Conservation (phyloP, 345 rosid species). For the Cardamine chenopodiifolia region DNA sequence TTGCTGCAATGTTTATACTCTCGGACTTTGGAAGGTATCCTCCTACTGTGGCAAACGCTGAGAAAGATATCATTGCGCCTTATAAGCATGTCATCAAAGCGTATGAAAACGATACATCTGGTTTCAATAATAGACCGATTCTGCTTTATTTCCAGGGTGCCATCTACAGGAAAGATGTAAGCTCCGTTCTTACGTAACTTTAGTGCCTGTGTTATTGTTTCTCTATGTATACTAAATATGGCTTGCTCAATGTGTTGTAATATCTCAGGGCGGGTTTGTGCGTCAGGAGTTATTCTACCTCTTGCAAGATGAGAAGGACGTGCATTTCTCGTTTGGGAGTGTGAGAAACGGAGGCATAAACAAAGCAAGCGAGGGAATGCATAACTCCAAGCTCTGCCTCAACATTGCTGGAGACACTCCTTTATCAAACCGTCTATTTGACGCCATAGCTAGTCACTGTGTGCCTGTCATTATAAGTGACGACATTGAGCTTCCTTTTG, state of each 20-base stretch:
- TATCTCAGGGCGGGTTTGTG: conserved; percentile 78
- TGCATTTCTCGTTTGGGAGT: conserved; percentile 92
- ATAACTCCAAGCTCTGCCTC: conserved; percentile 87
- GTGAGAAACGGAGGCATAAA: conserved; percentile 72
- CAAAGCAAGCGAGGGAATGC: conserved; percentile 85
- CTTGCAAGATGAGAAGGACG: conserved; percentile 84
- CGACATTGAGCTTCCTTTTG: conserved; percentile 92
- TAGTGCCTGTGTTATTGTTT: background rate
- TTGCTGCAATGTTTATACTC: conserved; percentile 83
- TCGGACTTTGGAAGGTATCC: conserved; percentile 97
- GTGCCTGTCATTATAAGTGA: conserved; percentile 96
- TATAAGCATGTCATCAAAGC: conserved; percentile 78
- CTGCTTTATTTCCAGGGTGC: conserved; percentile 97
- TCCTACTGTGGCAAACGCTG: conserved; percentile 77
- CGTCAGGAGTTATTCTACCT: conserved; percentile 87
- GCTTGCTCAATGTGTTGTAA: conserved; percentile 1
- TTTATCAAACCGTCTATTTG: conserved; percentile 92
- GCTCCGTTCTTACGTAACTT: conserved; percentile 22
- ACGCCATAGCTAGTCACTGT: conserved; percentile 95
- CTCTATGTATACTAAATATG: background rate
- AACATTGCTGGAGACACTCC: conserved; percentile 99
- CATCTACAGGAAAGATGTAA: conserved; percentile 94
- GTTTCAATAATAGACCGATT: conserved; percentile 67
- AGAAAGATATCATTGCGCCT: conserved; percentile 92
- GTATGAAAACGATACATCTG: conserved; percentile 66